Base-by-base conservation (phyloP, 805 yeast species). In the Kluyveromyces starmeri region DNA sequence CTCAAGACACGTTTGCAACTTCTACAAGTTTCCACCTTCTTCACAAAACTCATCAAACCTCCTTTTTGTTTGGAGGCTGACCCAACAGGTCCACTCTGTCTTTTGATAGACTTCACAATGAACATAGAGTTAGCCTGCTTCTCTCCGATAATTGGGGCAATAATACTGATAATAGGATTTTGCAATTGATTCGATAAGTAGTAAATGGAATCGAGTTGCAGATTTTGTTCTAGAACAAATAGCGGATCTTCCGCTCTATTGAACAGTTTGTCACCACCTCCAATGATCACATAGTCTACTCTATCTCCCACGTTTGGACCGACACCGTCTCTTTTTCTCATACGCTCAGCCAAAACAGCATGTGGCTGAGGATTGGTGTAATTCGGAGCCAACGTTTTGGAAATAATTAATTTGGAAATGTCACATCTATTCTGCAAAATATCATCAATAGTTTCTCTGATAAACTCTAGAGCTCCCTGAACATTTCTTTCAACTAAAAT, bases 241-340 rank as follows among this genome's bases (percentile, higher is more conserved):
- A 89, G 62, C 2, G 99, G 99, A 52, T 92, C 99, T 58, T 92
- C 99, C 1, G 96, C 88, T 59, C 92, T 86, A 46, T 89, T 95
- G 59, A 88, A 94, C 43, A 88, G 81, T 54, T 85, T 88, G 31
- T 65, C 75, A 38, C 84, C 83, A 34, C 84, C 78, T 4, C 84
- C 79, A 46, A 83, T 80, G 39, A 92, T 88, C 22, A 92, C 98
- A 54, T 89, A 92, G 5, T 97, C 97, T 20, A 92, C 97, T 62
- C 99, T 83, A 55, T 92, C 99, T 38, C 99, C 99, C 31, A 92
- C 70, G 9, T 85, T 77, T 3, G 98, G 98, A 1, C 98, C 98
- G 6, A 94, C 81, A 16, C 99, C 99, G 53, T 92, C 99, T 66
- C 99, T 79, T 55, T 86, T 85, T 35, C 78, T 72, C 96, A 92